Evolutionary conservation across 257 asterid species (phyloP).

Genomic region (Ligustrum vulgare): DNA sequence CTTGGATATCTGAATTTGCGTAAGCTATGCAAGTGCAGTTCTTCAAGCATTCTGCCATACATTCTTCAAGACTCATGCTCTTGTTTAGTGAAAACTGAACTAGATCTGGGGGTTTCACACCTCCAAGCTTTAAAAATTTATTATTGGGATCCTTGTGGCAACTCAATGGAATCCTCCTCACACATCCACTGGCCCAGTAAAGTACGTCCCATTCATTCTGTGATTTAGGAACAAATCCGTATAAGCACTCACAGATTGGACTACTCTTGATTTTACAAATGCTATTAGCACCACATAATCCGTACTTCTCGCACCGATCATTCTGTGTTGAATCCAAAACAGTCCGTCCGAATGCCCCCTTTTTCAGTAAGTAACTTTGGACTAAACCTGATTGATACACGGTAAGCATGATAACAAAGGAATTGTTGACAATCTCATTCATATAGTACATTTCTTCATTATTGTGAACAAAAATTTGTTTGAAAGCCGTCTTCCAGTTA

Average conservation of each 20-base stretch:
- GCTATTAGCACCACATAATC: background rate
- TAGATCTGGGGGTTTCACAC: no score
- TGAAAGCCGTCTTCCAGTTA: no score
- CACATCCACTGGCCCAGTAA: no score
- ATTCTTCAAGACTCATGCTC: background rate
- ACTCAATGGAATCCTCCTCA: no score
- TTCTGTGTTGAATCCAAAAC: background rate
- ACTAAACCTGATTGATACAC: background rate
- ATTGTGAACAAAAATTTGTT: background rate
- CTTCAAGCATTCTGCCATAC: constrained; percentile 25
- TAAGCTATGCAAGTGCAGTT: constrained; percentile 36
- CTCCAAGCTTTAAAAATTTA: no score
- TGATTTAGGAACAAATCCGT: background rate
- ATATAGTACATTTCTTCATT: background rate
- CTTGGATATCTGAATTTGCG: constrained; percentile 15
- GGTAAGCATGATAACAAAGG: background rate
- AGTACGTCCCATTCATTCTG: no score
- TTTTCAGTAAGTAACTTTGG: background rate
- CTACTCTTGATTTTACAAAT: background rate
- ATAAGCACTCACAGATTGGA: background rate
- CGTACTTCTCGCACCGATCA: background rate
- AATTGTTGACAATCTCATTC: background rate
- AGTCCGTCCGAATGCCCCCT: background rate
- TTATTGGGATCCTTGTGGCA: no score
- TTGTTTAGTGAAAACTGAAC: no score